phyloP scores from a whole-genome alignment of 108 stramenopile species.

The Stephanodiscus minutulus region DNA sequence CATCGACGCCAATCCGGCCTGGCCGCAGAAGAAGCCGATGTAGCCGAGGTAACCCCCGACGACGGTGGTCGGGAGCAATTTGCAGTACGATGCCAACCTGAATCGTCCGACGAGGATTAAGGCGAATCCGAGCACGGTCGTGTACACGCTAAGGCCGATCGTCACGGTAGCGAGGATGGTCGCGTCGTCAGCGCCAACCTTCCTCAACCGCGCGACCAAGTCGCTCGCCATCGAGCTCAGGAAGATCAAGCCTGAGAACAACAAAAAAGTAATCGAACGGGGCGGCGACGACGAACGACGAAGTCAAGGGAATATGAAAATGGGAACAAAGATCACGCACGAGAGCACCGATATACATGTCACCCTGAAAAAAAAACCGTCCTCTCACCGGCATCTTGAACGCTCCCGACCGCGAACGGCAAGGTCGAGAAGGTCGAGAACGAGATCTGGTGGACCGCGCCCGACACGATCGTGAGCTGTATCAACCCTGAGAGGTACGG shows the following conservation, averaged over 20 bases:
- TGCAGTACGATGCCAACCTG: conserved; percentile 87
- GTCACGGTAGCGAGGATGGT: conserved; percentile 76
- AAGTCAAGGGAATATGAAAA: background rate
- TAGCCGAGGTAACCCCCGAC: conserved; percentile 97
- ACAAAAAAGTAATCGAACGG: background rate
- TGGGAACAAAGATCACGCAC: background rate
- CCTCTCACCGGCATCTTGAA: conserved; percentile 86
- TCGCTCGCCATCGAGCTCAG: conserved; percentile 83
- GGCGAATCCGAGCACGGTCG: conserved; percentile 83
- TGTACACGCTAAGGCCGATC: conserved; percentile 75
- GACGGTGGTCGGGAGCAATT: conserved; percentile 92
- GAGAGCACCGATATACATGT: background rate
- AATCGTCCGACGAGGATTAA: conserved; percentile 85
- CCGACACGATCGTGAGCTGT: conserved; percentile 80
- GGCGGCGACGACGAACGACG: background rate
- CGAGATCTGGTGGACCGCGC: conserved; percentile 91
- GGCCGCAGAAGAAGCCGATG: conserved; percentile 97
- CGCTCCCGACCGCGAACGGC: conserved; percentile 95
- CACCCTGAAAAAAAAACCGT: background rate
- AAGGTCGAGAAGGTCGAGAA: conserved; percentile 85
- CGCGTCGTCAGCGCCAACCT: conserved; percentile 49
- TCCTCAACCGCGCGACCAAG: conserved; percentile 63
- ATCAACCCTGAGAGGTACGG: conserved; percentile 82
- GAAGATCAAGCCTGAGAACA: conserved; percentile 86
- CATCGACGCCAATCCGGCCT: conserved; percentile 89